Evolutionary conservation across 164 flowering plant genomes (phyloP).

Genomic region (Vitis rotundifolia): DNA sequence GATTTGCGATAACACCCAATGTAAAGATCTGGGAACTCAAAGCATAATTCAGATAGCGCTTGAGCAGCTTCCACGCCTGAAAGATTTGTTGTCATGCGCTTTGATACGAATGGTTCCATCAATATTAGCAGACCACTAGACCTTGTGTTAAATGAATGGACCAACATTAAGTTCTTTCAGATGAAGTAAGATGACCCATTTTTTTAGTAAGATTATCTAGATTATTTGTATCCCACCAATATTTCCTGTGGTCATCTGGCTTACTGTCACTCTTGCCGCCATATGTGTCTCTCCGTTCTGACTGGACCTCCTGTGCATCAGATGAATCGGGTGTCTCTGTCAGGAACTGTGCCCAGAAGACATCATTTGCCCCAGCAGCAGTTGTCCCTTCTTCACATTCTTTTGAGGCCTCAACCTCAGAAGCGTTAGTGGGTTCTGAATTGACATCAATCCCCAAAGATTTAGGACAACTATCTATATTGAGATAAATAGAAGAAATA

Average conservation of each 20-base stretch:
- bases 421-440: conserved; percentile 32
- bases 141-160: conserved; percentile 13
- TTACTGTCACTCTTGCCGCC: conserved; percentile 26
- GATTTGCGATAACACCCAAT: conserved; percentile 77
- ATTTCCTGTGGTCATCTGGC: conserved; percentile 23
- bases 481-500: conserved; percentile 25
- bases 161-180: conserved; percentile 39
- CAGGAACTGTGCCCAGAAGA: conserved; percentile 78
- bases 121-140: conserved; percentile 21
- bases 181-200: conserved; percentile 54
- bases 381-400: conserved; percentile 13
- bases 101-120: conserved; percentile 59
- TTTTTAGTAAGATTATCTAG: conserved; percentile 44
- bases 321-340: conserved; percentile 64
- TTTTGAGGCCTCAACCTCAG: conserved; percentile 25
- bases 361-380: conserved; percentile 56
- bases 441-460: conserved; percentile 49
- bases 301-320: conserved; percentile 48
- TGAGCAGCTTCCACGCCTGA: conserved; percentile 76
- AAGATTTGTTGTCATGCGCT: conserved; percentile 49
- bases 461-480: conserved; percentile 29
- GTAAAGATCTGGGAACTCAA: conserved; percentile 77
- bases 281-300: conserved; percentile 38
- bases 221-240: conserved; percentile 52
- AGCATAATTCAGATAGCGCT: conserved; percentile 59